Conservation (phyloP, 73 alveolate species). For the Paramecium sonneborni region DNA sequence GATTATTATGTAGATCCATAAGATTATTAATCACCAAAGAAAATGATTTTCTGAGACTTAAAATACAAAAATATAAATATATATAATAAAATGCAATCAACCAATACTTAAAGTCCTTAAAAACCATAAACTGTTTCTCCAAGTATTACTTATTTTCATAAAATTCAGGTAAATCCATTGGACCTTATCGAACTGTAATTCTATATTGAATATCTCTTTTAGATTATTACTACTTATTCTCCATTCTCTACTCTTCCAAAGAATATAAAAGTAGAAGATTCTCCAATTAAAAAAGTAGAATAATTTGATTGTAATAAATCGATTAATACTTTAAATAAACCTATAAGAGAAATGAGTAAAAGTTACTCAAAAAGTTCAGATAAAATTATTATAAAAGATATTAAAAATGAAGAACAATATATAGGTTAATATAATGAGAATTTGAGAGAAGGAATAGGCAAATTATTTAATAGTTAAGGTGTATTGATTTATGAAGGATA, state of each 20-base stretch:
- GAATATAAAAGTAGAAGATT: background rate
- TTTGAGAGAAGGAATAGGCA: constrained; percentile 49
- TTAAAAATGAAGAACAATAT: background rate
- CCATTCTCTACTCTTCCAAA: background rate
- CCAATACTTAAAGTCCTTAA: background rate
- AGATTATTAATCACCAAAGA: constrained; percentile 23
- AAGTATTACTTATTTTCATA: background rate
- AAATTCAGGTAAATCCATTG: constrained; percentile 15
- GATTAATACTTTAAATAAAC: background rate
- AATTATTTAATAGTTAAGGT: background rate
- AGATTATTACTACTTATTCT: background rate
- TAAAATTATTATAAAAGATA: background rate
- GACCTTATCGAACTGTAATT: background rate
- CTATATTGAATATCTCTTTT: background rate
- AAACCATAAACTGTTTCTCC: background rate
- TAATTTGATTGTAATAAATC: background rate
- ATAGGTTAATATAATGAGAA: background rate
- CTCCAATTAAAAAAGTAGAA: background rate
- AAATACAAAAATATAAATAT: background rate
- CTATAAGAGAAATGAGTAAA: background rate
- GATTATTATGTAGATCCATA: constrained; percentile 18
- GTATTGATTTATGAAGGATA: constrained; percentile 49
- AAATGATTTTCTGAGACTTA: constrained; percentile 31
- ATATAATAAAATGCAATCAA: background rate
- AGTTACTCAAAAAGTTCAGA: background rate